A percentile compares a stretch with the other conserved stretches of the same genome.
These are phyloP conservation scores for Colletotrichum eremochloae DNA, from an alignment of 2,329 filamentous ascomycete species.

Conservation along the genomic window DNA sequence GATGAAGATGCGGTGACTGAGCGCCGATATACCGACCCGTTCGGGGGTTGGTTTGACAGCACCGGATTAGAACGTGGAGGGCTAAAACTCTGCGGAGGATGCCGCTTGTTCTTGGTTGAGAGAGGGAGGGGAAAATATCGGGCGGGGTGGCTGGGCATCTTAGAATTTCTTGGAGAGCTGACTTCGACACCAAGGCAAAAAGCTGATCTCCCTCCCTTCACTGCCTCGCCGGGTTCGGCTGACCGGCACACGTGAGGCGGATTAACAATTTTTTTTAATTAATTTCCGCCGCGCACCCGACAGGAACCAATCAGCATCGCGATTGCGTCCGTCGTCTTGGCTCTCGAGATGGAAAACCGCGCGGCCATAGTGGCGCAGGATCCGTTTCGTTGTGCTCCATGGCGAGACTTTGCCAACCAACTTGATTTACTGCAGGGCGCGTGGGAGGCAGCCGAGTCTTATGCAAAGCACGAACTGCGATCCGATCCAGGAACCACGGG, in stretches of 20 bases:
- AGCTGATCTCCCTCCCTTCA: background rate
- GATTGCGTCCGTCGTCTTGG: background rate
- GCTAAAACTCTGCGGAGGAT: background rate
- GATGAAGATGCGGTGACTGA: background rate
- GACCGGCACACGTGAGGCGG: slow-evolving; percentile 11
- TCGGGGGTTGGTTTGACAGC: background rate
- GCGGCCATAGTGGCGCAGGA: slow-evolving; percentile 12
- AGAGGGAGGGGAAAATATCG: background rate
- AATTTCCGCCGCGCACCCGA: background rate
- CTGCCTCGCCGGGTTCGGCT: slow-evolving; percentile 19
- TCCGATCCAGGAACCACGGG: background rate
- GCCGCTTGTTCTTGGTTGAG: background rate
- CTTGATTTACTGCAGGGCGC: background rate
- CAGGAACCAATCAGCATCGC: slow-evolving; percentile 6
- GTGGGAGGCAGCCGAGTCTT: background rate
- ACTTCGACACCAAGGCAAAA: slow-evolving; percentile 5
- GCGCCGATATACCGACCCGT: slow-evolving; percentile 11
- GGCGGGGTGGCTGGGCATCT: slow-evolving; percentile 4
- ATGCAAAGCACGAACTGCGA: background rate
- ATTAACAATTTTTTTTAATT: slow-evolving; percentile 9
- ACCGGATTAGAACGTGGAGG: background rate
- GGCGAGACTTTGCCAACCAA: too few species aligned
- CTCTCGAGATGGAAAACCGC: background rate
- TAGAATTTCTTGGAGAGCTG: background rate
- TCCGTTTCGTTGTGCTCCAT: background rate